These are phyloP conservation scores for Pythium dissotocum DNA, from an alignment of 352 stramenopile genomes.

Conservation along the genomic window DNA sequence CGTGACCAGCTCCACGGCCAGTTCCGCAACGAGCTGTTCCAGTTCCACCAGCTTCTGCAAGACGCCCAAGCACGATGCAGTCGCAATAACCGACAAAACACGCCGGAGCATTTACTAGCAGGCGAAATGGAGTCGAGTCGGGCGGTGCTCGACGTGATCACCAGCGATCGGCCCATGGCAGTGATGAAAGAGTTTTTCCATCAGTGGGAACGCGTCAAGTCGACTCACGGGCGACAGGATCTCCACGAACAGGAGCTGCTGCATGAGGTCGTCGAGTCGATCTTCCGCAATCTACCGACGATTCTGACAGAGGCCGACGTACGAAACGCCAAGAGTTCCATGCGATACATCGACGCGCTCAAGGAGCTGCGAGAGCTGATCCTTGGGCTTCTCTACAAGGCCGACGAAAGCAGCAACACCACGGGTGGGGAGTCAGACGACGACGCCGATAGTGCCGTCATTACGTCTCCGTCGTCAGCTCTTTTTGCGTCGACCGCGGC, in stretches of 20 bases:
- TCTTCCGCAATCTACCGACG: constrained; percentile 61
- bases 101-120: neutral
- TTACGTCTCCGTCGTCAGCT: neutral
- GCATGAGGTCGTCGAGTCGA: constrained; percentile 62
- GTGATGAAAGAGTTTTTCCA: constrained; percentile 64
- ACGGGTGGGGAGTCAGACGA: constrained; percentile 10
- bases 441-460: constrained; percentile 9
- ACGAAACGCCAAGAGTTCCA: constrained; percentile 46
- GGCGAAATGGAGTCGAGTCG: constrained; percentile 26
- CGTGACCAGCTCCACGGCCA: constrained; percentile 40
- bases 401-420: neutral
- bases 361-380: constrained; percentile 56
- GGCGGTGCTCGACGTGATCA: constrained; percentile 56
- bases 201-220: constrained; percentile 38
- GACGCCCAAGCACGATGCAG: constrained; percentile 34
- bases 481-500: constrained; percentile 18
- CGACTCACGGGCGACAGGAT: neutral
- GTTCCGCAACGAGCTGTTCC: constrained; percentile 66
- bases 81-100: constrained; percentile 4
- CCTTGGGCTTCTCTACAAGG: constrained; percentile 52
- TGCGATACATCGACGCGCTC: constrained; percentile 59
- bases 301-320: constrained; percentile 48
- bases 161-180: constrained; percentile 64
- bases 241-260: constrained; percentile 38
- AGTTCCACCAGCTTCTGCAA: constrained; percentile 65